Conservation (phyloP, 306 rosid species). For the Cicer chorassanicum region DNA sequence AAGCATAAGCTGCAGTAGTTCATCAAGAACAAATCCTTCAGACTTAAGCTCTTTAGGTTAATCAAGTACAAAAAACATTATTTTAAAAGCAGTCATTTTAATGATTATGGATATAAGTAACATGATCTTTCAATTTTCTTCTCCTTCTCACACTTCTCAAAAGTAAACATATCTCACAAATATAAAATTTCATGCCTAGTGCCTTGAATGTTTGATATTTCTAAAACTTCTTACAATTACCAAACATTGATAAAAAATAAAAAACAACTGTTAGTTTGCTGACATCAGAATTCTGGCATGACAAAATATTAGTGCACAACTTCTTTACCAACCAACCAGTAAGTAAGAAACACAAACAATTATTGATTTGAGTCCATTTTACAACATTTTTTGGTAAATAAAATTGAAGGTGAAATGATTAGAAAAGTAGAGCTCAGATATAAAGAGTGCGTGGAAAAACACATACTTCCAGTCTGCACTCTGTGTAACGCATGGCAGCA, state of each 20-base stretch:
- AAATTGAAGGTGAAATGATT: constrained; percentile 21
- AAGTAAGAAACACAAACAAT: constrained; percentile 18
- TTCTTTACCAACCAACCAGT: constrained; percentile 10
- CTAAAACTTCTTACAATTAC: neutral
- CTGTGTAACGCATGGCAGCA: constrained; percentile 99
- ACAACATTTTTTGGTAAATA: constrained; percentile 18
- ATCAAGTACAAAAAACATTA: too few relatives aligned
- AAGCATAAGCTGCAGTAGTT: constrained; percentile 10
- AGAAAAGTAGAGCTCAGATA: constrained; percentile 35
- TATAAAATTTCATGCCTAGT: neutral
- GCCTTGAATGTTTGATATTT: constrained; percentile 10
- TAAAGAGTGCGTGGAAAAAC: constrained; percentile 18
- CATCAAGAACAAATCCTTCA: constrained; percentile 1
- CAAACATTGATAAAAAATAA: constrained; percentile 11
- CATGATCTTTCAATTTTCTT: neutral
- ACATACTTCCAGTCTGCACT: constrained; percentile 91
- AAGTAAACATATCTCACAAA: constrained; percentile 17
- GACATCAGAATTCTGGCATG: constrained; percentile 18
- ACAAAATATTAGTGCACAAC: neutral
- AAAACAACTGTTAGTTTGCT: neutral
- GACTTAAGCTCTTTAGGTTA: too few relatives aligned
- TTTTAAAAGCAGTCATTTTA: too few relatives aligned
- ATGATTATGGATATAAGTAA: constrained; percentile 7
- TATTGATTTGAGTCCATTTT: constrained; percentile 22
- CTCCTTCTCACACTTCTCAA: constrained; percentile 29